These are phyloP conservation scores for Penicillium italicum DNA, from an alignment of 2,329 filamentous ascomycete species.

Conservation along the genomic window DNA sequence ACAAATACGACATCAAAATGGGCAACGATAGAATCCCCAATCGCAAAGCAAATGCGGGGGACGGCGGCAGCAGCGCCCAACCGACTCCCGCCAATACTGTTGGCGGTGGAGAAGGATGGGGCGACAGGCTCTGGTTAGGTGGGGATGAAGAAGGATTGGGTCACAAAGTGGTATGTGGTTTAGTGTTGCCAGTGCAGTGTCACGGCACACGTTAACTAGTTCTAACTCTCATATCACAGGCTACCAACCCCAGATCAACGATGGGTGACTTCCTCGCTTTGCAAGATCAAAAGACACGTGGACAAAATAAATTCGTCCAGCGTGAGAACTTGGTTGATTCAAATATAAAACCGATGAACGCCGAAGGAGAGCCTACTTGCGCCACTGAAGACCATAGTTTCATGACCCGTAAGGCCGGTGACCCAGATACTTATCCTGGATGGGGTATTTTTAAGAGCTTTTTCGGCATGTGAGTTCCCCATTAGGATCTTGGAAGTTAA, in stretches of 20 bases:
- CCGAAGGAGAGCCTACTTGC: conserved; percentile 19
- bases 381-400: conserved; percentile 34
- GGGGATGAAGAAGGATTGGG: conserved; percentile 22
- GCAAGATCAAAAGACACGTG: conserved; percentile 27
- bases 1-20: background rate
- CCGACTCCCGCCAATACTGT: conserved; percentile 33
- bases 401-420: conserved; percentile 27
- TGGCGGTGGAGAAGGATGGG: conserved; percentile 22
- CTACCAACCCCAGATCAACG: conserved; percentile 22
- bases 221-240: conserved; percentile 8
- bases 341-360: background rate
- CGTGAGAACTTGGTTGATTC: conserved; percentile 10
- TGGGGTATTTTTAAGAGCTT: conserved; percentile 29
- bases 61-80: conserved; percentile 24
- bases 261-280: conserved; percentile 30
- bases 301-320: conserved; percentile 18
- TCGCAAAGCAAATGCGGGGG: conserved; percentile 14
- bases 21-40: conserved; percentile 5
- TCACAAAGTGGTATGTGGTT: conserved; percentile 24
- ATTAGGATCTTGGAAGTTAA: background rate
- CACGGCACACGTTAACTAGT: background rate
- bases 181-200: too few species aligned
- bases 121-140: conserved; percentile 25
- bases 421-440: conserved; percentile 29
- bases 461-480: conserved; percentile 9